Evolutionary conservation across 2,329 filamentous ascomycete species (phyloP).

Genomic region (Fusarium papillatum): DNA sequence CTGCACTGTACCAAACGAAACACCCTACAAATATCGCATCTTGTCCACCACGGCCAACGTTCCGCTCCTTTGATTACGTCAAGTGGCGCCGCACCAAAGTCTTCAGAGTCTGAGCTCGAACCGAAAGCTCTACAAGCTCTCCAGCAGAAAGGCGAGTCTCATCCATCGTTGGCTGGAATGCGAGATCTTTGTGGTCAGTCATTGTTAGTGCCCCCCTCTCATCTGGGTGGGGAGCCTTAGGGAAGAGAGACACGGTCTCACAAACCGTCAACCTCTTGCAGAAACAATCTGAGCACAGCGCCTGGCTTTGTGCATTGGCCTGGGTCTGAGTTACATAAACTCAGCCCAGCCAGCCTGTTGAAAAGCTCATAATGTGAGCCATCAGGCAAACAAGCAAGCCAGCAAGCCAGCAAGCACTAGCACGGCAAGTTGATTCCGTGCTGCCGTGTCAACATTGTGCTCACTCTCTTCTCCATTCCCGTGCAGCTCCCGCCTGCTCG

Average conservation of each 20-base stretch:
- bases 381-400: not conserved
- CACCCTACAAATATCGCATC: not conserved
- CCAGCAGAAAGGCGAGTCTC: not conserved
- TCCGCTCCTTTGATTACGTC: conserved; percentile 32
- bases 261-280: not conserved
- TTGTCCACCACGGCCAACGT: not conserved
- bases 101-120: conserved; percentile 17
- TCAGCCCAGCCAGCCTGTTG: not conserved
- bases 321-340: not conserved
- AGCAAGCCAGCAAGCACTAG: not conserved
- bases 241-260: not conserved
- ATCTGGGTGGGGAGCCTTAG: not conserved
- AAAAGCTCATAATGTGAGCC: not conserved
- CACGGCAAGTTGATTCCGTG: not conserved
- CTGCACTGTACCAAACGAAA: not conserved
- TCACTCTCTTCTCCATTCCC: conserved; percentile 1
- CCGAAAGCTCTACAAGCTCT: conserved; percentile 16
- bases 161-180: conserved; percentile 11
- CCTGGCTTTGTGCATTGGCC: not conserved
- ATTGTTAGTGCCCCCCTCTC: not conserved
- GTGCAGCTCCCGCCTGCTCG: not conserved
- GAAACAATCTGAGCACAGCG: conserved; percentile 3
- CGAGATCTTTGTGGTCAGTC: not conserved
- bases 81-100: conserved; percentile 37
- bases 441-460: not conserved